Percentiles rank a stretch among this genome's conserved stretches.
phyloP scores from a whole-genome alignment of 2,329 filamentous ascomycete genomes.

The Gremmenia infestans region DNA sequence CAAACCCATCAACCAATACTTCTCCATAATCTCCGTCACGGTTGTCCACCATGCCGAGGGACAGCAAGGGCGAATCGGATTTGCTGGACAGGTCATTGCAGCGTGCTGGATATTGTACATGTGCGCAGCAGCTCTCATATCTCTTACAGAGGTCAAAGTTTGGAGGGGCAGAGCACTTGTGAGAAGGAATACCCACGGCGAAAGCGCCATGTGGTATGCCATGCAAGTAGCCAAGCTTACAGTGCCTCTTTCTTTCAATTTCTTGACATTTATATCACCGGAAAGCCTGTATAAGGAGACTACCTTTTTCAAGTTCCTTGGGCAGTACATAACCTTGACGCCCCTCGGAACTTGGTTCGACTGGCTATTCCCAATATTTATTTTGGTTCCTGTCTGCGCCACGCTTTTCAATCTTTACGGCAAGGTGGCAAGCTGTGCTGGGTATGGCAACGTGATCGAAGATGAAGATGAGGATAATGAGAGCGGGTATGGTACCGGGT shows the following conservation, averaged over 20 bases:
- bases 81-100: constrained; percentile 79
- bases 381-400: constrained; percentile 79
- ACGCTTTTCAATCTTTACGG: constrained; percentile 89
- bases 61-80: constrained; percentile 70
- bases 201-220: constrained; percentile 94
- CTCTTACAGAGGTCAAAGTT: constrained; percentile 90
- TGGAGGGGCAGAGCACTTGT: constrained; percentile 94
- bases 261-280: constrained; percentile 78
- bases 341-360: constrained; percentile 80
- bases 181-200: constrained; percentile 82
- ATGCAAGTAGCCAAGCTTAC: constrained; percentile 88
- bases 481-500: constrained; percentile 66
- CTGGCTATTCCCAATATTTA: constrained; percentile 80
- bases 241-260: constrained; percentile 93
- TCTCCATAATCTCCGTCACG: constrained; percentile 64
- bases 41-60: constrained; percentile 56
- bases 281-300: constrained; percentile 66
- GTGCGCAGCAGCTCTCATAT: constrained; percentile 82
- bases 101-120: constrained; percentile 93
- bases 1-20: constrained; percentile 70
- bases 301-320: constrained; percentile 83
- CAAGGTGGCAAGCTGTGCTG: constrained; percentile 65
- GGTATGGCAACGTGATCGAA: constrained; percentile 73
- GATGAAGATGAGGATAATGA: constrained; percentile 64
- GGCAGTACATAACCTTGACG: constrained; percentile 76